Conservation (phyloP, 208 protist genomes). For the Trypanosoma scelopori region DNA sequence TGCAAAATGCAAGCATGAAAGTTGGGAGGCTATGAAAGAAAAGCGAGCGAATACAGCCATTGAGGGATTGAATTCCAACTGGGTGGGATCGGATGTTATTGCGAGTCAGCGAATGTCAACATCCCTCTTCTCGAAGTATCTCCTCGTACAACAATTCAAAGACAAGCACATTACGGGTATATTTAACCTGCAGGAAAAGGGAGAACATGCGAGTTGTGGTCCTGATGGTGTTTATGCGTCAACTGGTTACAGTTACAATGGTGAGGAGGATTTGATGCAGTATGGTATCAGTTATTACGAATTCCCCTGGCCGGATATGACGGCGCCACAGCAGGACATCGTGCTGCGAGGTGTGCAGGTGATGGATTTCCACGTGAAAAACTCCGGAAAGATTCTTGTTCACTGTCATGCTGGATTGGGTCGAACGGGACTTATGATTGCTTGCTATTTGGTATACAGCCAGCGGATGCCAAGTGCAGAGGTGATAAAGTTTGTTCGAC, state of each 20-base stretch:
- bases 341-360: constrained; percentile 90
- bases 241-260: constrained; percentile 90
- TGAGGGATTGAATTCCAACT: constrained; percentile 87
- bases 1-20: constrained; percentile 77
- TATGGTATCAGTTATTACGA: constrained; percentile 88
- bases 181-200: constrained; percentile 90
- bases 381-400: constrained; percentile 83
- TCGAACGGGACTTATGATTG: constrained; percentile 90
- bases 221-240: constrained; percentile 82
- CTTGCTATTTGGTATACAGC: constrained; percentile 89
- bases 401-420: constrained; percentile 93
- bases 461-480: constrained; percentile 67
- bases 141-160: constrained; percentile 83
- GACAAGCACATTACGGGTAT: constrained; percentile 74
- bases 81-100: constrained; percentile 82
- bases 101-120: constrained; percentile 87
- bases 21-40: constrained; percentile 68
- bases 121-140: constrained; percentile 85
- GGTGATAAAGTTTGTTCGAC: constrained; percentile 75
- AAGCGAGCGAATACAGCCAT: constrained; percentile 59
- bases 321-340: constrained; percentile 82
- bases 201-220: constrained; percentile 90
- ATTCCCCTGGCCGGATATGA: constrained; percentile 93
- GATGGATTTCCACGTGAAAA: constrained; percentile 90
- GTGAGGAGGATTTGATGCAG: constrained; percentile 83